These are phyloP conservation scores for Leccinum fallax DNA, from an alignment of 1,284 basidiomycete species.

Conservation along the genomic window DNA sequence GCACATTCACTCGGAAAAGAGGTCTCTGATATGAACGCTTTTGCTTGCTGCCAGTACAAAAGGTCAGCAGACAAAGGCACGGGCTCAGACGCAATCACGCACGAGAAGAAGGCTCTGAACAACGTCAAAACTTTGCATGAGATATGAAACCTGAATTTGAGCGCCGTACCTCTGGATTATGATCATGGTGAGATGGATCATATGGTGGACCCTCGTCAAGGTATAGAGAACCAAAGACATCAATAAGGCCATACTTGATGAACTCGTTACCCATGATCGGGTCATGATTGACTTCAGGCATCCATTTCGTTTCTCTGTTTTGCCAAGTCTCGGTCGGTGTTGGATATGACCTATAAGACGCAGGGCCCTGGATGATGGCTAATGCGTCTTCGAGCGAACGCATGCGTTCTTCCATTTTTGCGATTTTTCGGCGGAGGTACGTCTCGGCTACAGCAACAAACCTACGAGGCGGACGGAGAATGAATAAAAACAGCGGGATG, in stretches of 20 bases:
- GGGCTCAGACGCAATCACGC: slow-evolving; percentile 16
- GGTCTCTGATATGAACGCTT: slow-evolving; percentile 14
- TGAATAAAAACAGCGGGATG: neutral
- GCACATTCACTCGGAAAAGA: slow-evolving; percentile 21
- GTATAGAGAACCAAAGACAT: slow-evolving; percentile 16
- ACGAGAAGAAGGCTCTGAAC: slow-evolving; percentile 46
- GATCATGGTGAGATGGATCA: slow-evolving; percentile 1
- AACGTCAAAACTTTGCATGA: neutral
- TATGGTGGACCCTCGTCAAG: slow-evolving; percentile 10
- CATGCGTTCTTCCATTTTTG: slow-evolving; percentile 48
- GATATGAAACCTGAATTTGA: neutral
- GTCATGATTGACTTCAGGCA: slow-evolving; percentile 2
- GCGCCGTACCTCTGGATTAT: slow-evolving; percentile 20
- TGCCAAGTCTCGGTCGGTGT: slow-evolving; percentile 31
- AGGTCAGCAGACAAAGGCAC: neutral
- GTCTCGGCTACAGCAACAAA: slow-evolving; percentile 54
- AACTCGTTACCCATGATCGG: slow-evolving; percentile 6
- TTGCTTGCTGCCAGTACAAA: slow-evolving; percentile 16
- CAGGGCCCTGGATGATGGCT: slow-evolving; percentile 42
- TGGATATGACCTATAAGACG: slow-evolving; percentile 41
- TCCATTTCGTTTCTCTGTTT: slow-evolving; percentile 15
- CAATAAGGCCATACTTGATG: slow-evolving; percentile 15
- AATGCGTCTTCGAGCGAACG: slow-evolving; percentile 52
- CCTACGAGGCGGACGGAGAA: slow-evolving; percentile 23
- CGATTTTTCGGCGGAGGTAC: slow-evolving; percentile 46